Evolutionary conservation across 495 filamentous ascomycete genomes (phyloP), one percentile per base, ranked within the genome.

Genomic region (Penicillium lividum): DNA sequence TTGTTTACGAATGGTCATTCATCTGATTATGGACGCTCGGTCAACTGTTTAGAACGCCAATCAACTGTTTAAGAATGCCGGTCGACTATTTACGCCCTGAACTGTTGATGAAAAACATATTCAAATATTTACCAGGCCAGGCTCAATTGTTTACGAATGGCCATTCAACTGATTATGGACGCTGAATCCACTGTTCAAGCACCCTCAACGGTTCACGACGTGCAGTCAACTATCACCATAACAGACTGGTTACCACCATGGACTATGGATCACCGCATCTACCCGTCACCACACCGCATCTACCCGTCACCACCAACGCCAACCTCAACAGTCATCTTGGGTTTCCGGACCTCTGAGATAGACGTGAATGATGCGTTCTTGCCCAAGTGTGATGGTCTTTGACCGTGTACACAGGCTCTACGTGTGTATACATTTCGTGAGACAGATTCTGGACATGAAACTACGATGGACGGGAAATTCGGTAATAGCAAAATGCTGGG

Each of bases 381-480:
- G 45, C 45, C 45, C n/a, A n/a, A n/a, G 45, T 48, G 7, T 48
- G 45, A 13, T 48, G 45, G 45, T 48, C 27, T 48, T 48, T 48
- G 45, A 29, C 45, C 18, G 36, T n/a, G 36, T 40, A 40, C n/a
- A 40, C 10, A 40, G 13, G 11, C 36, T 40, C 11, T 40, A n/a
- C 3, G 45, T 48, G 45, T 48, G 6, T n/a, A n/a, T 48, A 48
- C 7, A 48, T 48, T 13, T n/a, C 13, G 13, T 48, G 45, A 48
- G 36, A 48, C 27, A 30, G 45, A 30, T 48, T 48, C 45, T 48
- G 27, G 45, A 48, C 7, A 30, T 30, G 27, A 29, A 8, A 48
- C 45, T 48, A 48, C 45, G 11, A 48, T 48, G 45, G 27, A 48
- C 45, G 45, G 45, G 27, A 27, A 48, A 48, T 10, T 48, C 45